Conservation (phyloP, 495 filamentous ascomycete species). For the Neurospora sp. region DNA sequence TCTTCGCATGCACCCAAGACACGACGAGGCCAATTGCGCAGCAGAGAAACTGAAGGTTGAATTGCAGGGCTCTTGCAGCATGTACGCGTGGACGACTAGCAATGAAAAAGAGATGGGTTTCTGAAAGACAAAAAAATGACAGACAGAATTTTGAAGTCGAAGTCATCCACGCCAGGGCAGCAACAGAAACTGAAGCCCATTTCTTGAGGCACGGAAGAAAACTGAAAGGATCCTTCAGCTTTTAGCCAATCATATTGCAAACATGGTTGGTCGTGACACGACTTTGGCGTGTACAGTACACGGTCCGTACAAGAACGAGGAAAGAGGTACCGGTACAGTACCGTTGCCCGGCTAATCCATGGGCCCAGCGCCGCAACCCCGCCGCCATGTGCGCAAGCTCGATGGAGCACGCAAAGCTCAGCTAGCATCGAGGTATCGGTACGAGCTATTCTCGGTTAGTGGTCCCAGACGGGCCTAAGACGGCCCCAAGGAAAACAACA, state of each 20-base stretch:
- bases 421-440: conserved; percentile 7
- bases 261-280: neutral
- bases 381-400: conserved; percentile 14
- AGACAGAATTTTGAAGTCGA: neutral
- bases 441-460: conserved; percentile 18
- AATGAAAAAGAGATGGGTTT: conserved; percentile 3
- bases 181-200: neutral
- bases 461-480: conserved; percentile 18
- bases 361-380: conserved; percentile 10
- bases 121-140: conserved; percentile 10
- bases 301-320: neutral
- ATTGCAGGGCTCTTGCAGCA: conserved; percentile 7
- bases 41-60: neutral
- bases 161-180: neutral
- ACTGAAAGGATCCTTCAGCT: neutral
- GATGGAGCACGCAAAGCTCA: neutral
- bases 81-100: neutral
- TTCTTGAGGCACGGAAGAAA: neutral
- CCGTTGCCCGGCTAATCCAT: conserved; percentile 13
- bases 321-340: conserved; percentile 8
- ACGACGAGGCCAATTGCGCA: conserved; percentile 4
- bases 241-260: neutral
- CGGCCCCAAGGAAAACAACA: neutral
- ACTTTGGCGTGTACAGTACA: neutral
- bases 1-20: conserved; percentile 1